phyloP scores from a whole-genome alignment of 805 yeast genomes.

The Wickerhamomyces chambardii region DNA sequence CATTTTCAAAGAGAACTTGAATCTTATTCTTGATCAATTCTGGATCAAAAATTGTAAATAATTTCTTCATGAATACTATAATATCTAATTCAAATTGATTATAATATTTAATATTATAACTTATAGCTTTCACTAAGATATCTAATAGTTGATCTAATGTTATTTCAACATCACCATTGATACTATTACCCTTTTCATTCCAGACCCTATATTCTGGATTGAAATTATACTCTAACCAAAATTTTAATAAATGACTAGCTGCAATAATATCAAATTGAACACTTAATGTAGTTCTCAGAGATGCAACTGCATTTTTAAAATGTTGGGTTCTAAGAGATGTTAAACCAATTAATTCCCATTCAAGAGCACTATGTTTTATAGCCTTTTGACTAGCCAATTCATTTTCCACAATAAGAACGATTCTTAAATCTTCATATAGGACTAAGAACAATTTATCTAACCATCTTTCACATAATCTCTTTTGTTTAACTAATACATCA shows the following conservation, averaged over 20 bases:
- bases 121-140: slow-evolving; percentile 37
- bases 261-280: slow-evolving; percentile 59
- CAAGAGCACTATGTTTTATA: slow-evolving; percentile 49
- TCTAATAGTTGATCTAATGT: slow-evolving; percentile 29
- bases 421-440: slow-evolving; percentile 55
- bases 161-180: slow-evolving; percentile 11
- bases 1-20: slow-evolving; percentile 17
- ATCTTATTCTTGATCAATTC: slow-evolving; percentile 20
- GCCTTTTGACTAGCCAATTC: slow-evolving; percentile 14
- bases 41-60: slow-evolving; percentile 25
- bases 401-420: slow-evolving; percentile 22
- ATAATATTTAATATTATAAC: slow-evolving; percentile 63
- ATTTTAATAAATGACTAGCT: slow-evolving; percentile 36
- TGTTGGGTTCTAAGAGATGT: slow-evolving; percentile 39
- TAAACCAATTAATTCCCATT: slow-evolving; percentile 68
- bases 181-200: slow-evolving; percentile 9
- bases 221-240: slow-evolving; percentile 18
- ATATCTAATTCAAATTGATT: slow-evolving; percentile 39
- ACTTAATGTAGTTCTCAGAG: slow-evolving; percentile 42
- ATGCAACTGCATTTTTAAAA: slow-evolving; percentile 38
- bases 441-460: slow-evolving; percentile 65
- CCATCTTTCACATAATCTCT: slow-evolving; percentile 70
- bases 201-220: slow-evolving; percentile 7
- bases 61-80: slow-evolving; percentile 32
- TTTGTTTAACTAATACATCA: slow-evolving; percentile 14